A percentile compares a stretch with the other conserved stretches of the same genome.
These are phyloP conservation scores for Periconia sp. DNA, from an alignment of 2,329 filamentous ascomycete genomes.

Conservation along the genomic window DNA sequence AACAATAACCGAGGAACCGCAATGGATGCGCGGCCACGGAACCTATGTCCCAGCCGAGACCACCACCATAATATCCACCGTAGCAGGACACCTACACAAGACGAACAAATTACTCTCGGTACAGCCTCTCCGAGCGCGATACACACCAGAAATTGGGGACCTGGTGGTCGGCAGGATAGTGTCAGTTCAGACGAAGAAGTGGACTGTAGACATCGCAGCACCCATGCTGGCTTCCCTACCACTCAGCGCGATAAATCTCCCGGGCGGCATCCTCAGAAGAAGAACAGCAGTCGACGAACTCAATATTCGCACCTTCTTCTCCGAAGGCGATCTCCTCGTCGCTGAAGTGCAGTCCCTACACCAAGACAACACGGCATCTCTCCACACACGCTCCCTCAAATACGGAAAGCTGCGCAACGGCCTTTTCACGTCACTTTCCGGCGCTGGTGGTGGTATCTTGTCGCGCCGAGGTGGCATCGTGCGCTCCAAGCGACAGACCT, in stretches of 20 bases:
- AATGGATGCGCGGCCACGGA: slow-evolving; percentile 98
- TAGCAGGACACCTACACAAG: slow-evolving; percentile 87
- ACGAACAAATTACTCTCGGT: slow-evolving; percentile 98
- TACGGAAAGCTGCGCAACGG: slow-evolving; percentile 97
- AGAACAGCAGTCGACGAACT: slow-evolving; percentile 95
- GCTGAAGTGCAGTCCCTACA: slow-evolving; percentile 93
- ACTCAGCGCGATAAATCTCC: slow-evolving; percentile 89
- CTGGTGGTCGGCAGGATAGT: slow-evolving; percentile 92
- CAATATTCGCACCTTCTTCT: slow-evolving; percentile 96
- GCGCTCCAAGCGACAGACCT: slow-evolving; percentile 82
- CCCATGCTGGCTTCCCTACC: slow-evolving; percentile 84
- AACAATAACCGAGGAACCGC: slow-evolving; percentile 85
- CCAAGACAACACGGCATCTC: slow-evolving; percentile 80
- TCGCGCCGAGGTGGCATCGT: slow-evolving; percentile 73
- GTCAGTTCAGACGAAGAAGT: slow-evolving; percentile 90
- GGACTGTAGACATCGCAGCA: slow-evolving; percentile 93
- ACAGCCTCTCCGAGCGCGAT: slow-evolving; percentile 86
- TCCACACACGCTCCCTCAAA: slow-evolving; percentile 89
- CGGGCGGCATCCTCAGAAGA: slow-evolving; percentile 88
- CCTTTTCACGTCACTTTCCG: slow-evolving; percentile 81
- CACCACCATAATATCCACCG: slow-evolving; percentile 81
- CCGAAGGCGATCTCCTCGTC: slow-evolving; percentile 90
- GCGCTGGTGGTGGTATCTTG: slow-evolving; percentile 70
- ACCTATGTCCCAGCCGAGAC: slow-evolving; percentile 73
- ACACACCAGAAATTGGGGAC: slow-evolving; percentile 95